These are phyloP conservation scores for Agastache rugosa DNA, from an alignment of 257 asterid genomes.

Conservation along the genomic window DNA sequence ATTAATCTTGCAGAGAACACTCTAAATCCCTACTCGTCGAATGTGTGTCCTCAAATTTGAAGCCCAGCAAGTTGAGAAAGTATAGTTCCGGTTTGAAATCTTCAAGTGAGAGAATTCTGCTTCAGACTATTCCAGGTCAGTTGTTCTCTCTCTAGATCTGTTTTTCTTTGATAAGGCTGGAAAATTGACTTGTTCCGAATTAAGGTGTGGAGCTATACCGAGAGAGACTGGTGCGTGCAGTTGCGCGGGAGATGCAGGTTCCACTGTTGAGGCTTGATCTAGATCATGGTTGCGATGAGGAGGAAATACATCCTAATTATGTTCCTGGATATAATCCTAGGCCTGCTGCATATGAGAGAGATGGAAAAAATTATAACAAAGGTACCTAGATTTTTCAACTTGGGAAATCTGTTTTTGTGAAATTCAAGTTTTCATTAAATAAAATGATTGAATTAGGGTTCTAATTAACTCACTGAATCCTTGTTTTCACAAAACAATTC, in stretches of 20 bases:
- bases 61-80: constrained; percentile 54
- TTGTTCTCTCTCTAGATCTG: neutral
- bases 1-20: constrained; percentile 45
- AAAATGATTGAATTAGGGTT: too few species aligned
- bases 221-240: constrained; percentile 82
- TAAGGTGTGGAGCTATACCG: constrained; percentile 78
- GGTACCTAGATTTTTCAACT: too few species aligned
- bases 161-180: too few species aligned
- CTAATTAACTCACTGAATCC: too few species aligned
- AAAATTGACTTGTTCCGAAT: too few species aligned
- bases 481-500: too few species aligned
- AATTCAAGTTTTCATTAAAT: neutral
- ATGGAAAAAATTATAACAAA: too few species aligned
- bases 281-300: neutral
- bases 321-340: too few species aligned
- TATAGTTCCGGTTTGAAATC: constrained; percentile 63
- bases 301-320: too few species aligned
- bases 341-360: neutral
- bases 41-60: constrained; percentile 74
- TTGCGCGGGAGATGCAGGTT: constrained; percentile 73
- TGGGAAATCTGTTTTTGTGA: too few species aligned
- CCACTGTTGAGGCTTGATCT: constrained; percentile 68
- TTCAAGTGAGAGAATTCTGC: constrained; percentile 74
- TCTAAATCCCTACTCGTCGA: constrained; percentile 53
- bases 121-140: constrained; percentile 76